Base-by-base conservation (phyloP, 2,329 filamentous ascomycete genomes). In the Trichoderma asperellum region DNA sequence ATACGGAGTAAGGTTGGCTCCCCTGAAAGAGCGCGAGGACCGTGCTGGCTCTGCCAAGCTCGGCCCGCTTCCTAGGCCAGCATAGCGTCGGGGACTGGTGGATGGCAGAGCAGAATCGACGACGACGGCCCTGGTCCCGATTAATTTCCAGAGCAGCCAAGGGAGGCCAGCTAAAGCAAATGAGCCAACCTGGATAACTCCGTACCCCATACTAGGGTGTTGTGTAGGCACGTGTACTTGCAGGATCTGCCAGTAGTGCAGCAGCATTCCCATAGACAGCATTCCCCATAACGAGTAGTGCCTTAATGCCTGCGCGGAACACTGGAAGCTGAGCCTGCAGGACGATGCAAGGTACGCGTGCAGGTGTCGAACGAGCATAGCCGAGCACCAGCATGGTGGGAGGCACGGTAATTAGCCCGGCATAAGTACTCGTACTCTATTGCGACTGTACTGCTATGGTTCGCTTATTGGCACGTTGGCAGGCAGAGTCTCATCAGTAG, bases 41-140 rank as follows among this genome's bases (percentile, higher is more conserved):
- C 67, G 53, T 56, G 60, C 60, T 64, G 40, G 55, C 34, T 58
- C 55, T 57, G 58, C 55, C 68, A 64, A 65, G 61, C 56, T 66
- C 61, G 68, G 68, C 68, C 68, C 68, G 68, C 68, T 69, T 69
- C 61, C 68, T 64, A 69, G 68, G 68, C 65, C 58, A 61, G 65
- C 57, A 68, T 61, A 68, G 65, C 56, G 57, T 69, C 61, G 61
- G 55, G 62, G 32, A 56, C 52, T 53, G 61, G 47, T 40, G 29
- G 21, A 18, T 64, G 32, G 29, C 61, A 55, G 34, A 57, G 61
- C 24, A 59, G 57, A 68, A 57, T 68, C 66, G 66, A 57, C 40
- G 58, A 32, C 47, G 40, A 47, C 53, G 32, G 35, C 66, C 66
- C 66, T 55, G 47, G 65, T 68, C 65, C 14, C 35, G 49, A 63